Evolutionary conservation across 768 basidiomycete genomes (phyloP).

Genomic region (Calocera viscosa): DNA sequence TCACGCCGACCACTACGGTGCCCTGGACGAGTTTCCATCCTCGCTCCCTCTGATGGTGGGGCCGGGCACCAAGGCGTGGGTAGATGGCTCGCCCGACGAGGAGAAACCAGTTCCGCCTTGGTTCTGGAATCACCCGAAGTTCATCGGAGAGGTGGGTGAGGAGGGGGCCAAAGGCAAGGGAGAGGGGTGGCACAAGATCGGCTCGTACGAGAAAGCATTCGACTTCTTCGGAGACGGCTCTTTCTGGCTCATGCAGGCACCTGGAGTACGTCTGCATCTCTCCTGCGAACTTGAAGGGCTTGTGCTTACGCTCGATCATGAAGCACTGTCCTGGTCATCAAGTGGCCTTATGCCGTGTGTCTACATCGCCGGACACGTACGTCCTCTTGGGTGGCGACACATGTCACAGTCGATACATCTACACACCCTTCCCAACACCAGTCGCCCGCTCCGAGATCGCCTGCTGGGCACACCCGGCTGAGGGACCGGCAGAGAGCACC

Average conservation of each 20-base stretch:
- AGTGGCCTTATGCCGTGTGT: background rate
- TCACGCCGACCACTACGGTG: background rate
- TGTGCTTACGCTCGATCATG: background rate
- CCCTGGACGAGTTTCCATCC: background rate
- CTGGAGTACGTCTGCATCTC: background rate
- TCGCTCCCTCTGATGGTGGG: background rate
- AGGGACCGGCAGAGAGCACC: background rate
- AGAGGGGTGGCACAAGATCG: background rate
- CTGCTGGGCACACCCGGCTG: background rate
- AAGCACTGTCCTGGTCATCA: background rate
- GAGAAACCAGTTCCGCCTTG: background rate
- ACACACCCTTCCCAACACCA: background rate
- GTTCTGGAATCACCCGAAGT: background rate
- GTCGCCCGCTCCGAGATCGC: background rate
- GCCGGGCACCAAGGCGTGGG: background rate
- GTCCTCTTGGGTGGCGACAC: conserved; percentile 4
- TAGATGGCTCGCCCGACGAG: background rate
- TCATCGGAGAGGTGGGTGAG: background rate
- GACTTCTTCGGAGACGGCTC: background rate
- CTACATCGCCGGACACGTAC: background rate
- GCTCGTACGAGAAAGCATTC: background rate
- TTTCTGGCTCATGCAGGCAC: background rate
- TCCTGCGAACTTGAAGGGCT: background rate
- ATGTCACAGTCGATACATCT: background rate
- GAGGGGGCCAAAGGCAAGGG: background rate